Base-by-base conservation (phyloP, 768 basidiomycete genomes). In the Boletus pseudopeckii region DNA sequence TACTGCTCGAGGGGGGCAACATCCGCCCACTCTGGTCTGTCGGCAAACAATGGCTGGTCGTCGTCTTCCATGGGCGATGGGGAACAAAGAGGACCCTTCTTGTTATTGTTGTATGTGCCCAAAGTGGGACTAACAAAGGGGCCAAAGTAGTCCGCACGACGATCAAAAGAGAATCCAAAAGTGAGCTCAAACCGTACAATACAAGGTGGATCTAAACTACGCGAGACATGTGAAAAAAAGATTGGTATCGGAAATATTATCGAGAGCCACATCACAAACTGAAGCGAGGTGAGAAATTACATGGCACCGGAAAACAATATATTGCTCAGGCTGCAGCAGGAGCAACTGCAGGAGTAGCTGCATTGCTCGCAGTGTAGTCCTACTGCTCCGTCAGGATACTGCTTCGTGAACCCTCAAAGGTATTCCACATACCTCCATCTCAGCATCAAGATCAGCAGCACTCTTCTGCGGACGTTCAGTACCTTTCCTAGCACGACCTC, bases 401-500 rank as follows among this genome's bases (percentile, higher is more conserved):
- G 20, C 4, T 48, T 32, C 20, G 24, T 18, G 13, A 24, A 37
- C 8, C 5, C 1, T 43, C 1, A 11, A 42, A 45, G 2, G 0
- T 1, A 4, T 18, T 5, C 14, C 7, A 39, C 84, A 37, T 54
- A 96, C 96, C 82, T 90, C 90, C 96, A 98, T 98, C 78, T 98
- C 96, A 8, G 95, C 93, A 69, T 98, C 96, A 40, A 98, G 82
- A 68, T 95, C 92, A 32, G 91, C 96, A 4, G 78, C 91, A 20
- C 84, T 83, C 77, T 96, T 96, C 52, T 77, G 74, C 5, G 88
- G 81, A 58, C 92, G 76, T 49, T 88, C 84, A 17, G 17, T 53
- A 39, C 60, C 67, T 63, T 80, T 82, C 62, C 80, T 76, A 38
- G 67, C 67, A 22, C 71, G 70, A 14, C 72, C 73, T 59, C 79